Base-by-base conservation (phyloP, 2,329 filamentous ascomycete genomes). In the Fusarium marasasianum region DNA sequence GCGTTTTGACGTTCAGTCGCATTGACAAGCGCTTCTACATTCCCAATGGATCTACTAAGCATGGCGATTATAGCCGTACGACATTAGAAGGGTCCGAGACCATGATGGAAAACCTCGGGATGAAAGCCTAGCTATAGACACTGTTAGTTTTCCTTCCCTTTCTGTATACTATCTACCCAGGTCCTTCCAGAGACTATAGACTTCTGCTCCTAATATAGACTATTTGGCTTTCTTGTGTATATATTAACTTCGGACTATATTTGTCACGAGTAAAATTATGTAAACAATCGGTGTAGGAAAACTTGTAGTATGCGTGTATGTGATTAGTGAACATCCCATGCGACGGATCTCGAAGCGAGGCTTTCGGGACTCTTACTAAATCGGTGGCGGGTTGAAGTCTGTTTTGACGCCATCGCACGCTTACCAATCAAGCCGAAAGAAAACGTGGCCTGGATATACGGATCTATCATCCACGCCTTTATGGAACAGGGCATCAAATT, bases 211-310 rank as follows among this genome's bases (percentile, higher is more conserved):
- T 35, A 35, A 35, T 35, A 35, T 35, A 43, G 15, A 22, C 1
- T n/a, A n/a, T 17, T 11, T 12, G 3, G 29, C 18, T 12, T 18
- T n/a, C 7, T 3, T 14, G 8, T 9, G 13, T 13, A 1, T 7
- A 14, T 18, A 11, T 35, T 3, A 3, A 24, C 8, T 3, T 51
- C n/a, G 12, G 17, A 20, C 14, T 0, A 11, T 20, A 33, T 24
- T 51, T 51, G 1, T 15, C 6, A 35, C 2, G 14, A 20, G 3
- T 18, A 0, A 2, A 3, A 6, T 4, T 18, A 13, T 0, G 7
- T 50, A 4, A 33, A 5, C 3, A 5, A 18, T 8, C 1, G 8
- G 8, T 7, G 5, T 3, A 7, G 26, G 26, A 10, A 11, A 2
- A 10, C 17, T 35, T 2, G 8, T 11, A 3, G 8, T 20, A 24